Evolutionary conservation across 495 filamentous ascomycete species (phyloP), one percentile per base, ranked within the genome.

Genomic region (Podospora pseudoanserina): DNA sequence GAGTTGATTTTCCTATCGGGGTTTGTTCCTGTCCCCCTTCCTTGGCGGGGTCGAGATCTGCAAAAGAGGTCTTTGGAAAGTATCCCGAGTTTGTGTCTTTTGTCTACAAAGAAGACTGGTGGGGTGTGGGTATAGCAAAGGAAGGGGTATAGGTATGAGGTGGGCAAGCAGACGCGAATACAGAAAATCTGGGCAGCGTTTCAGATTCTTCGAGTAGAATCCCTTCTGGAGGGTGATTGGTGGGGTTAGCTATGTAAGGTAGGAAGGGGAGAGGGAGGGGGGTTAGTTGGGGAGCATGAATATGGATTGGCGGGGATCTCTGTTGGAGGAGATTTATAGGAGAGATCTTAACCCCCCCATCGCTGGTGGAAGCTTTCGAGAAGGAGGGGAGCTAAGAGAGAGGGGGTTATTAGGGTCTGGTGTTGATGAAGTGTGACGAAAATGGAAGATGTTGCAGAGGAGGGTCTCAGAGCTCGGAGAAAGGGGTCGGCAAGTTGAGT

Each of bases 131-230:
- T 32, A 5, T 32, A 32, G 39, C 13, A 3, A 16, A 49, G 13
- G 9, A 9, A 13, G 15, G 23, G 20, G 3, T 15, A 0, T 20
- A 23, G 20, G 1, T 23, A 23, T 23, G 1, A 1, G 1, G 7
- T 44, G 60, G 28, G 28, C 49, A 28, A 18, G 44, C 20, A 63
- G 19, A 53, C 57, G 49, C 68, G 63, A 64, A 39, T 71, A 63
- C 60, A 67, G 67, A 27, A 27, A 67, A 54, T 56, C 56, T 19
- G 59, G 64, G 63, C 70, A 60, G 58, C 65, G 71, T 72, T 72
- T 72, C 71, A 72, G 71, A 66, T 70, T 61, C 32, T 66, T 32
- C 60, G 20, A 63, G 20, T 44, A 70, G 68, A 49, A 68, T 65
- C 65, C 65, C 65, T 58, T 65, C 27, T 59, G 9, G 34, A n/a